phyloP scores from a whole-genome alignment of 495 filamentous ascomycete genomes.

The Neurospora intermedia region DNA sequence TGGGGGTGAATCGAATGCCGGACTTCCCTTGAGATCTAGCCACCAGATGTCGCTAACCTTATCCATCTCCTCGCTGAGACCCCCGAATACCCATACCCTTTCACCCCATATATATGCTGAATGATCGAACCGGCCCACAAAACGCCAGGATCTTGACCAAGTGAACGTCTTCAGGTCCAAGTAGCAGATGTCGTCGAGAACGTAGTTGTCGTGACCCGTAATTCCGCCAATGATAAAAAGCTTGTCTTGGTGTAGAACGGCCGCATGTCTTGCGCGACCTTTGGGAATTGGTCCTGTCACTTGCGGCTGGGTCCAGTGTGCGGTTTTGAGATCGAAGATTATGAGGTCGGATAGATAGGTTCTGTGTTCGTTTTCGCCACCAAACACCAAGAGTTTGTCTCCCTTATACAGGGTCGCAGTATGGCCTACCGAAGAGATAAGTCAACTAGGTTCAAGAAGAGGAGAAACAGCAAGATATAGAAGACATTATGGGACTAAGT shows the following conservation, averaged over 20 bases:
- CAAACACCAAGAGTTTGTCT: slow-evolving; percentile 89
- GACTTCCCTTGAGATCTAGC: slow-evolving; percentile 84
- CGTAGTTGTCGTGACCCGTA: slow-evolving; percentile 74
- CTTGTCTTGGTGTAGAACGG: slow-evolving; percentile 91
- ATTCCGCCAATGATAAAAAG: slow-evolving; percentile 89
- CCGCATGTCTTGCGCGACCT: slow-evolving; percentile 84
- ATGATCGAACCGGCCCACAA: slow-evolving; percentile 89
- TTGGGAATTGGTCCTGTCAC: slow-evolving; percentile 73
- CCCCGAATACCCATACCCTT: slow-evolving; percentile 94
- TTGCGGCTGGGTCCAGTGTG: slow-evolving; percentile 86
- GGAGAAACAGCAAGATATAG: background rate
- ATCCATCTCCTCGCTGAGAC: slow-evolving; percentile 89
- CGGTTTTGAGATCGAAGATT: slow-evolving; percentile 86
- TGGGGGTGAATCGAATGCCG: slow-evolving; percentile 65
- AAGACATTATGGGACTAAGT: background rate
- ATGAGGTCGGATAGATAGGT: slow-evolving; percentile 93
- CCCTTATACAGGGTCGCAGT: slow-evolving; percentile 92
- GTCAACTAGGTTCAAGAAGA: background rate
- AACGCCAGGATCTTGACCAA: slow-evolving; percentile 93
- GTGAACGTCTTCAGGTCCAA: slow-evolving; percentile 95
- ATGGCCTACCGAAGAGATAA: slow-evolving; percentile 51
- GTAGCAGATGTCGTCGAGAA: slow-evolving; percentile 91
- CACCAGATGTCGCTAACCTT: slow-evolving; percentile 92
- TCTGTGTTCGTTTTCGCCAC: slow-evolving; percentile 94
- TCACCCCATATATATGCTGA: slow-evolving; percentile 81